These are phyloP conservation scores for Plasmodium vivax DNA, from an alignment of 169 alveolate species.

Conservation along the genomic window DNA sequence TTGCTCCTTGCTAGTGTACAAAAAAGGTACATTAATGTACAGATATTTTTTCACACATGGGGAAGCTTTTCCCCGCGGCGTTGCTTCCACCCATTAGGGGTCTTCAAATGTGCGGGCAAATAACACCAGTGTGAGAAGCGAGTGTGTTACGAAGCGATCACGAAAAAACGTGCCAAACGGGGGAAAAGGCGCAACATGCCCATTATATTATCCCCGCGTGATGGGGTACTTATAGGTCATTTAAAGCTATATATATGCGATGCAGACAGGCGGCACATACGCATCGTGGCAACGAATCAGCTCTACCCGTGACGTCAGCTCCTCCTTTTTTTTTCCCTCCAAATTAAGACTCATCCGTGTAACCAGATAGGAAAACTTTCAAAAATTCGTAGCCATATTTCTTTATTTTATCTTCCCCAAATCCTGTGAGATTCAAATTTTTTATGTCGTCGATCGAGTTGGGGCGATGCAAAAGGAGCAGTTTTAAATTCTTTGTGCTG, in stretches of 20 bases:
- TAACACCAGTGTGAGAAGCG: background rate
- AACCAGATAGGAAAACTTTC: constrained; percentile 29
- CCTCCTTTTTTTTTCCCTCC: background rate
- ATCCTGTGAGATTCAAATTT: constrained; percentile 44
- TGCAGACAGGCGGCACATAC: background rate
- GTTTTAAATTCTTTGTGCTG: constrained; percentile 68
- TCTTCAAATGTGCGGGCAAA: background rate
- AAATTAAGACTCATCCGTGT: background rate
- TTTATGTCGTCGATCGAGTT: constrained; percentile 34
- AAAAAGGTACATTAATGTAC: background rate
- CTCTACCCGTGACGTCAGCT: background rate
- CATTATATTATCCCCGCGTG: background rate
- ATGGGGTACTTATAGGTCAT: background rate
- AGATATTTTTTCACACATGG: background rate
- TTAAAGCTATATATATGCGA: background rate
- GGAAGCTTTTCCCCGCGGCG: background rate
- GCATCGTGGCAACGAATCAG: background rate
- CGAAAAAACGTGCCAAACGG: background rate
- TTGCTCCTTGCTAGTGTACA: background rate
- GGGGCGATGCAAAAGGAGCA: constrained; percentile 44
- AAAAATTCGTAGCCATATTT: constrained; percentile 61
- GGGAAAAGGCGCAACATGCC: background rate
- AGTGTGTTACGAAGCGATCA: background rate
- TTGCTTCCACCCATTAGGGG: background rate
- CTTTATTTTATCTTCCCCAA: constrained; percentile 58